Conservation (phyloP, 306 rosid species). For the Quercus alba region DNA sequence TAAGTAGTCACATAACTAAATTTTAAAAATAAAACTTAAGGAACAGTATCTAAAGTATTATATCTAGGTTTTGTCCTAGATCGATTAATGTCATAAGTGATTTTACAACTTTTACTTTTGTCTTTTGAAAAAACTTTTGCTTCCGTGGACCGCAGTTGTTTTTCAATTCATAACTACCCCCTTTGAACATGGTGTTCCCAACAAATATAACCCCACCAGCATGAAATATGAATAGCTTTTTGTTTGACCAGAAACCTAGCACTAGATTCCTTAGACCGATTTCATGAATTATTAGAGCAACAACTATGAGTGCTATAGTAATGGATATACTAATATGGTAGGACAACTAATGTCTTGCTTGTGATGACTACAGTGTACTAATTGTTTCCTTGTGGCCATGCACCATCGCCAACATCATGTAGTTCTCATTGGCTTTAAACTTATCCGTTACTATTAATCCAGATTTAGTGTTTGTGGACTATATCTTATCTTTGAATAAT, state of each 20-base stretch:
- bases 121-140: neutral
- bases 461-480: slow-evolving; percentile 17
- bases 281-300: neutral
- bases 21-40: too few relatives aligned
- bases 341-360: neutral
- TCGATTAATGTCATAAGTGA: neutral
- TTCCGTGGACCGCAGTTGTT: neutral
- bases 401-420: slow-evolving; percentile 14
- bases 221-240: neutral
- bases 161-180: neutral
- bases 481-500: slow-evolving; percentile 11
- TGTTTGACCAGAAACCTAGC: neutral
- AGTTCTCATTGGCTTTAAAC: slow-evolving; percentile 17
- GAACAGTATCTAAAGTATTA: accelerated
- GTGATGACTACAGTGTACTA: slow-evolving; percentile 4
- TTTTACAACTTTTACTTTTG: neutral
- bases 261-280: neutral
- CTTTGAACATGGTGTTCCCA: neutral
- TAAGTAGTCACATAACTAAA: too few relatives aligned
- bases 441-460: slow-evolving; percentile 11
- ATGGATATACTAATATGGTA: neutral
- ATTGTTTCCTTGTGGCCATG: slow-evolving; percentile 11
- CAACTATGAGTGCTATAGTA: neutral
- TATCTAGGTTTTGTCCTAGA: too few relatives aligned
- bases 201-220: neutral